These are phyloP conservation scores for Lachnellula subtilissima DNA, from an alignment of 2,329 filamentous ascomycete genomes.

Conservation along the genomic window DNA sequence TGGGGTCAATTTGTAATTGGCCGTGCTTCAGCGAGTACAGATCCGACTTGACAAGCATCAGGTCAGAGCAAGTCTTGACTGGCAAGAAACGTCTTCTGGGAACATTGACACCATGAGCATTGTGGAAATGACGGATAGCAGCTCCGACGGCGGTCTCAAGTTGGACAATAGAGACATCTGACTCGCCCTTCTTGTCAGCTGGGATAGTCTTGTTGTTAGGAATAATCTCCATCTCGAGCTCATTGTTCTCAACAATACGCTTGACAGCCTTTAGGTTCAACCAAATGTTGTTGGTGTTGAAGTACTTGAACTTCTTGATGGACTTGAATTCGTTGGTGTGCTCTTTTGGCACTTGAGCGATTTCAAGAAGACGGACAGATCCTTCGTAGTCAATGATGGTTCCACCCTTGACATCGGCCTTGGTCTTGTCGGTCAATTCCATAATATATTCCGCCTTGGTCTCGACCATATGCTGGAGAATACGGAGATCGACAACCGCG, in stretches of 20 bases:
- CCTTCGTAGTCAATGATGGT: conserved; percentile 99
- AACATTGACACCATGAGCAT: conserved; percentile 98
- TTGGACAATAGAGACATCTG: conserved; percentile 94
- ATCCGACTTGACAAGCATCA: conserved; percentile 99
- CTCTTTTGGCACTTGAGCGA: conserved; percentile 98
- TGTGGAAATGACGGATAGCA: conserved; percentile 97
- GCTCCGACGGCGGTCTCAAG: conserved; percentile 98
- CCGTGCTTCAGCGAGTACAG: conserved; percentile 98
- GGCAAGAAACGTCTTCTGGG: conserved; percentile 96
- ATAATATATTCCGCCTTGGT: conserved; percentile 98
- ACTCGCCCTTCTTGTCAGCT: conserved; percentile 99
- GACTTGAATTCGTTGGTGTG: conserved; percentile 99
- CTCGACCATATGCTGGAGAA: conserved; percentile 99
- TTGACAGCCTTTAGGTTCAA: conserved; percentile 97
- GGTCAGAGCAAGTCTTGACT: conserved; percentile 98
- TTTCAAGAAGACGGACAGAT: conserved; percentile 92
- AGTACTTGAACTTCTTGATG: conserved; percentile 99
- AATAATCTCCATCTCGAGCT: conserved; percentile 99
- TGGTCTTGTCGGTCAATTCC: conserved; percentile 99
- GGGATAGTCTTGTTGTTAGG: conserved; percentile 98
- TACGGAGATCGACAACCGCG: conserved; percentile 94
- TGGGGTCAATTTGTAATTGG: conserved; percentile 93
- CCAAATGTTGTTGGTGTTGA: conserved; percentile 99
- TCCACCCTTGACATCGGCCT: conserved; percentile 99
- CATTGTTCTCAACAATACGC: conserved; percentile 96